Percentiles rank a stretch among this genome's conserved stretches.
phyloP scores from a whole-genome alignment of 345 rosid genomes.

The Eucalyptus cloeziana region DNA sequence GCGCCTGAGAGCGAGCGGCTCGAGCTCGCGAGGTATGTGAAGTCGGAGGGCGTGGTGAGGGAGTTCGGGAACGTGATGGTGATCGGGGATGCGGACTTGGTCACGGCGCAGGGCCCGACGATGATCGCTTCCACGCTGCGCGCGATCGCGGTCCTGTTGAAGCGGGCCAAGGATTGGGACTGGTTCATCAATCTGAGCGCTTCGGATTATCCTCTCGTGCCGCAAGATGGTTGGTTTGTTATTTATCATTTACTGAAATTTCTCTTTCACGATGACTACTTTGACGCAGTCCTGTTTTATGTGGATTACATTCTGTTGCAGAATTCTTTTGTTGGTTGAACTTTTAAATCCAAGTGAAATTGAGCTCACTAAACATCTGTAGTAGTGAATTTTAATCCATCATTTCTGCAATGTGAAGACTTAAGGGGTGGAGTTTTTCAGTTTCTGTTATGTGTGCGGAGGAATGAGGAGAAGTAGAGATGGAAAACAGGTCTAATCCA shows the following conservation, averaged over 20 bases:
- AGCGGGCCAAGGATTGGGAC: constrained; percentile 69
- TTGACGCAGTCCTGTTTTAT: neutral
- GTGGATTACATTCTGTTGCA: neutral
- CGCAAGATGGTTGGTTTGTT: constrained; percentile 69
- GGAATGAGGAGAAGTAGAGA: neutral
- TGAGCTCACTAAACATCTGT: neutral
- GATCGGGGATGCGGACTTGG: constrained; percentile 68
- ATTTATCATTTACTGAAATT: neutral
- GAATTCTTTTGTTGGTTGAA: neutral
- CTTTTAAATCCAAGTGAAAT: neutral
- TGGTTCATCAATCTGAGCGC: constrained; percentile 90
- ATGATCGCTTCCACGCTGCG: constrained; percentile 70
- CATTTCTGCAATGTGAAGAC: neutral
- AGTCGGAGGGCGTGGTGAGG: constrained; percentile 42
- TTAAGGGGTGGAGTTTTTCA: neutral
- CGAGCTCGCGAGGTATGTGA: constrained; percentile 67
- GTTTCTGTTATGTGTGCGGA: neutral
- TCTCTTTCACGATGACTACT: neutral
- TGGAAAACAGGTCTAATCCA: neutral
- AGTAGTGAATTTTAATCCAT: neutral
- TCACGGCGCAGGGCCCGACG: constrained; percentile 79
- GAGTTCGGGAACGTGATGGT: constrained; percentile 74
- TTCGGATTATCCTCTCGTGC: constrained; percentile 77
- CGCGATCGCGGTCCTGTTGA: constrained; percentile 64
- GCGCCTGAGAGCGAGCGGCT: constrained; percentile 72